A percentile compares a stretch with the other conserved stretches of the same genome.
Evolutionary conservation across 2,329 filamentous ascomycete genomes (phyloP).

Genomic region (Aspergillus puulaauensis): DNA sequence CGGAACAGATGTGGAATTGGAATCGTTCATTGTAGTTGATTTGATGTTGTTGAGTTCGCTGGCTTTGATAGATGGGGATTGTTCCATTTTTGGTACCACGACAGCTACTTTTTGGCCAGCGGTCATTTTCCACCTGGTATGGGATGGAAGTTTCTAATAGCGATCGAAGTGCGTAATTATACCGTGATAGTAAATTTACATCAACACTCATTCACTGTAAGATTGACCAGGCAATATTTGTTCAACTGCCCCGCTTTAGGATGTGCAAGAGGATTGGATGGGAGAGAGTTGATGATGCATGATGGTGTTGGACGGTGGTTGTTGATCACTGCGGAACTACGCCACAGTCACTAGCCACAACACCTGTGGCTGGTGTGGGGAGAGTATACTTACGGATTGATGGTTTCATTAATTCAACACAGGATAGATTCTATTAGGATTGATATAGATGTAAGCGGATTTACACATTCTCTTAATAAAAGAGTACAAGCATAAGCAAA

Average conservation of each 20-base stretch:
- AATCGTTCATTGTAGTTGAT: not conserved
- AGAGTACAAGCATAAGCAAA: not conserved
- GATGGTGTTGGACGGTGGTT: not conserved
- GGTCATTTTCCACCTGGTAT: conserved; percentile 5
- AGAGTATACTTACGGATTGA: too few relatives aligned
- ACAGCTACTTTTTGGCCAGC: conserved; percentile 9
- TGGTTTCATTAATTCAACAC: too few relatives aligned
- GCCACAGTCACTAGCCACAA: not conserved
- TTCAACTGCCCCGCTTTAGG: not conserved
- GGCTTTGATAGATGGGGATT: conserved; percentile 2
- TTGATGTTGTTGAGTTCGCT: not conserved
- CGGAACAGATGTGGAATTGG: not conserved
- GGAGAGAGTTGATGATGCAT: not conserved
- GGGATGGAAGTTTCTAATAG: not conserved
- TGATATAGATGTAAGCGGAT: not conserved
- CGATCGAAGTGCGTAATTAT: not conserved
- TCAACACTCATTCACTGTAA: not conserved
- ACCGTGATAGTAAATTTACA: not conserved
- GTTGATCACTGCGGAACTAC: not conserved
- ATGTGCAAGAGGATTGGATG: not conserved
- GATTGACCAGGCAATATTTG: too few relatives aligned
- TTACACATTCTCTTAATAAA: too few relatives aligned
- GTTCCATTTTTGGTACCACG: conserved; percentile 20
- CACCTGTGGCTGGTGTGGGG: not conserved
- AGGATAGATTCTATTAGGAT: too few relatives aligned